Conservation (phyloP, 257 asterid genomes). For the Nicotiana undulata region DNA sequence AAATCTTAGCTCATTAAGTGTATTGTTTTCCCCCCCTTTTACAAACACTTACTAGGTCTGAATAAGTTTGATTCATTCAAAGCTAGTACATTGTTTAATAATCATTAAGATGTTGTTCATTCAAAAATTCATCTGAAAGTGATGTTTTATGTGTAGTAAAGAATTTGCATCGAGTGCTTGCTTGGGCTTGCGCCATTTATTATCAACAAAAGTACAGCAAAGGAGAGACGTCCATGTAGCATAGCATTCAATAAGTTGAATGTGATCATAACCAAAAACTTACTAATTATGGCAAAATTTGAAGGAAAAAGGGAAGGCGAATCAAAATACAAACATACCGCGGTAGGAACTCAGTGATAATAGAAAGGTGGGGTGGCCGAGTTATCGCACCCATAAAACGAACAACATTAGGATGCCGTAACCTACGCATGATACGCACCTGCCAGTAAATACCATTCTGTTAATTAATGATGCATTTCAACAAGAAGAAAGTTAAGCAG, state of each 20-base stretch:
- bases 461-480: neutral
- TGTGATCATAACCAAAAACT: neutral
- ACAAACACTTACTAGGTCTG: neutral
- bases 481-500: neutral
- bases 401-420: slow-evolving; percentile 96
- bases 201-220: neutral
- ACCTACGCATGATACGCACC: slow-evolving; percentile 97
- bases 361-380: slow-evolving; percentile 96
- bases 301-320: neutral
- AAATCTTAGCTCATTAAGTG: neutral
- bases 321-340: slow-evolving; percentile 43
- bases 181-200: neutral
- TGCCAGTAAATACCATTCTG: slow-evolving; percentile 25
- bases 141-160: neutral
- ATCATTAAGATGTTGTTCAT: too few relatives aligned
- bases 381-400: slow-evolving; percentile 99
- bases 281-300: slow-evolving; percentile 10
- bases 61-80: neutral
- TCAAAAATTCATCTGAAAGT: too few relatives aligned
- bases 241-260: neutral
- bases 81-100: too few relatives aligned
- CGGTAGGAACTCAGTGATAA: slow-evolving; percentile 90
- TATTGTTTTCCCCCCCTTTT: too few relatives aligned
- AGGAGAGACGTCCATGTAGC: neutral
- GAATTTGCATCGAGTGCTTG: neutral